Evolutionary conservation across 2,329 filamentous ascomycete species (phyloP).

Genomic region (Aureobasidium sp.): DNA sequence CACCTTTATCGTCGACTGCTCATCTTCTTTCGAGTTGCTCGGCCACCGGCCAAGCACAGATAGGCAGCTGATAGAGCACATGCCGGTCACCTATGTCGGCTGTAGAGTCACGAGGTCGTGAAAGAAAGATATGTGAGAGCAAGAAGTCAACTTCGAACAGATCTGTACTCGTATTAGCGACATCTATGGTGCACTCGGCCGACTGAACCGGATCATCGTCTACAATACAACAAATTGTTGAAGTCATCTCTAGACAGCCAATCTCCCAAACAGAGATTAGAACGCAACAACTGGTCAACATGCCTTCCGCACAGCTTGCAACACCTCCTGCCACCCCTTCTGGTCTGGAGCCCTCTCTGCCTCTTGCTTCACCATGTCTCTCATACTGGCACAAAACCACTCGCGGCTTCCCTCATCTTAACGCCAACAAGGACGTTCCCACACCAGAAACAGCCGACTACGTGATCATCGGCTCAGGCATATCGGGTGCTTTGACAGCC

Average conservation of each 20-base stretch:
- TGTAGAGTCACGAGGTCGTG: background rate
- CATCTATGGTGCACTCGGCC: background rate
- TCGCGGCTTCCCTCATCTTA: slow-evolving; percentile 36
- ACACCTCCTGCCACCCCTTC: slow-evolving; percentile 7
- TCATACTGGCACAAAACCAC: slow-evolving; percentile 43
- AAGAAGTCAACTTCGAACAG: too few species aligned
- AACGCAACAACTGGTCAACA: background rate
- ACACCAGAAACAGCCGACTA: slow-evolving; percentile 31
- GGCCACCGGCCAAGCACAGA: background rate
- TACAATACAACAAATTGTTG: background rate
- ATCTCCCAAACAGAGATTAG: background rate
- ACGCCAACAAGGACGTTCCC: slow-evolving; percentile 30
- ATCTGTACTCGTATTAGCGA: background rate
- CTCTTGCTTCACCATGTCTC: slow-evolving; percentile 26
- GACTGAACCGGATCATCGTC: background rate
- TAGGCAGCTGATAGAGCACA: background rate
- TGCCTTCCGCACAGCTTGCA: background rate
- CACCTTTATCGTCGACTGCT: background rate
- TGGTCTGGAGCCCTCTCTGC: slow-evolving; percentile 16
- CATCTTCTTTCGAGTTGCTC: background rate
- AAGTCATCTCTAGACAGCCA: background rate
- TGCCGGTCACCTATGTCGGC: background rate
- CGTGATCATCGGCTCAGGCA: slow-evolving; percentile 38
- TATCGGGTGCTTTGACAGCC: slow-evolving; percentile 36
- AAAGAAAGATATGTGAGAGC: too few species aligned